Conservation (phyloP, 306 rosid genomes). For the Morella rubra region DNA sequence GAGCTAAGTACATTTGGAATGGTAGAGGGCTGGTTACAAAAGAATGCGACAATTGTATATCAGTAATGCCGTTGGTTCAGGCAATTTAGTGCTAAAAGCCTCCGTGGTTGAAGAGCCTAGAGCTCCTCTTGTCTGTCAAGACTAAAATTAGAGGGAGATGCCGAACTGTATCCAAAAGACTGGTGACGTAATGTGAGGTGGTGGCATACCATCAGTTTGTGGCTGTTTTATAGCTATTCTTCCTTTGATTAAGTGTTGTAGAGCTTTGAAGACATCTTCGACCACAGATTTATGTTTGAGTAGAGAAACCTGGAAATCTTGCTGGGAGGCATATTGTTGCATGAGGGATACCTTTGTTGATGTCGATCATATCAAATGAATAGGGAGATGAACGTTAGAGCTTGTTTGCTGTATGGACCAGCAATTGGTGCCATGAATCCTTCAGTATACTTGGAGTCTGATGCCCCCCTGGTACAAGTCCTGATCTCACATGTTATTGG, state of each 20-base stretch:
- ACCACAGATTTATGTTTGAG: neutral
- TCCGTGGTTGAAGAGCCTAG: neutral
- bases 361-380: neutral
- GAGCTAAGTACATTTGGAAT: neutral
- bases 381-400: neutral
- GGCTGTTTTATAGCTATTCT: neutral
- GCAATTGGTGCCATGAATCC: neutral
- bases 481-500: neutral
- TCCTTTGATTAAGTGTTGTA: neutral
- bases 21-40: neutral
- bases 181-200: neutral
- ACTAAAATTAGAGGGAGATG: neutral
- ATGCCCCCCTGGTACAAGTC: neutral
- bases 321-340: neutral
- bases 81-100: neutral
- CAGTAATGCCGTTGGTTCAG: neutral
- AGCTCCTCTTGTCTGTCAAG: neutral
- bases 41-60: neutral
- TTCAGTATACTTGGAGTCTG: neutral
- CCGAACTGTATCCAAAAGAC: neutral
- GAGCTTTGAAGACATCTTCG: constrained; percentile 1
- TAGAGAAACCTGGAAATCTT: neutral
- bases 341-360: neutral
- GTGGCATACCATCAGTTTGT: neutral
- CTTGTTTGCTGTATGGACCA: neutral